Base-by-base conservation (phyloP, 805 yeast genomes). In the Sugiyamaella lignohabitans region DNA sequence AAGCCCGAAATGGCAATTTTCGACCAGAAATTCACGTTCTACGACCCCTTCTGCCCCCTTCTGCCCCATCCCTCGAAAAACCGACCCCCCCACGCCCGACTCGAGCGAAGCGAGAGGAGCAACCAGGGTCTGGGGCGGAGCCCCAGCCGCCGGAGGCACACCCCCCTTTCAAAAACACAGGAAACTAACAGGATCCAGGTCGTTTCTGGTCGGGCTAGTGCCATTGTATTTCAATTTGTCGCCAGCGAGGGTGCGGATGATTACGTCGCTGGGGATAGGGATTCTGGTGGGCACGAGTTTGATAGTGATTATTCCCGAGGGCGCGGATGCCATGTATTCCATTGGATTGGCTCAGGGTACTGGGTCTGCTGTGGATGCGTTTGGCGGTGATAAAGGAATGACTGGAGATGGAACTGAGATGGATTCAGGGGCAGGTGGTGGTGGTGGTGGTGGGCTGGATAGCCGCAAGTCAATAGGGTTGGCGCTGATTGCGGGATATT, bases 221-320 rank as follows among this genome's bases (percentile, higher is more conserved):
- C 71, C 71, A 4, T 47, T 67, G 47, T 51, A 53, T 14, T 50
- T 63, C 22, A 47, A 55, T 20, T 54, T 67, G 22, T 57, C 67
- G 27, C 56, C 63, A 1, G 43, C 53, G 11, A 59, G 59, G 39
- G 56, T 75, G 35, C 61, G 67, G 29, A 53, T 58, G 35, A 59
- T 77, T 4, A 74, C 84, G 2, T 64, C 73, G 10, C 63, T 80
- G 42, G 79, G 84, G 45, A 70, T 74, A 54, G 87, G 87, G 1
- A 64, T 82, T 18, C 67, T 82, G 44, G 64, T 81, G 4, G 80
- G 86, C 3, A 75, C 87, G 0, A 71, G 83, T 1, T 60, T 81
- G 45, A 67, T 74, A 6, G 66, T 82, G 16, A 75, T 82, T 21
- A 70, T 82, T 17, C 87, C 87, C 1, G 88, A 82, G 59, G 87